Evolutionary conservation across 2,329 filamentous ascomycete genomes (phyloP).

Genomic region (Aspergillus sp.): DNA sequence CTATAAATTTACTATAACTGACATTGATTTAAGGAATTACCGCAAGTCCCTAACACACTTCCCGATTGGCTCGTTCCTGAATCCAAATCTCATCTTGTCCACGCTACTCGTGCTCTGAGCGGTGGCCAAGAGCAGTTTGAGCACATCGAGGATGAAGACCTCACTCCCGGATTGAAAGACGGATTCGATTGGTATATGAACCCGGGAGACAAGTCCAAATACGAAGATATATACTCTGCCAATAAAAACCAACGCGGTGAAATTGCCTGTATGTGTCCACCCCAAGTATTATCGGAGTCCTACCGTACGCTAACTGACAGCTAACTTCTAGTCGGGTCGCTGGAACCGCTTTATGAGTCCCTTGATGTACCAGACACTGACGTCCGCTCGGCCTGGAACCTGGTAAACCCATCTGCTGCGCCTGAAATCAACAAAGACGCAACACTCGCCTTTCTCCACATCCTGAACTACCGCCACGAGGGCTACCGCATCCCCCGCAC

Average conservation of each 20-base stretch:
- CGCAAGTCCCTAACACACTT: slow-evolving; percentile 78
- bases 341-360: slow-evolving; percentile 78
- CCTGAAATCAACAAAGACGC: slow-evolving; percentile 91
- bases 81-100: slow-evolving; percentile 86
- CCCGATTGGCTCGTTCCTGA: slow-evolving; percentile 98
- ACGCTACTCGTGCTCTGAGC: slow-evolving; percentile 75
- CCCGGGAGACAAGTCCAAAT: slow-evolving; percentile 84
- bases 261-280: slow-evolving; percentile 64
- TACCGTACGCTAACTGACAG: slow-evolving; percentile 6
- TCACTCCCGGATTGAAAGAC: slow-evolving; percentile 82
- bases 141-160: slow-evolving; percentile 73
- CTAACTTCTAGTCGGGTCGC: slow-evolving; percentile 62
- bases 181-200: slow-evolving; percentile 99
- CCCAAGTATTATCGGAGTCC: background rate
- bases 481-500: slow-evolving; percentile 90
- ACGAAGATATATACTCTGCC: slow-evolving; percentile 95
- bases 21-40: slow-evolving; percentile 65
- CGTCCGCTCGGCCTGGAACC: slow-evolving; percentile 90
- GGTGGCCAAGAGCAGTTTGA: slow-evolving; percentile 82
- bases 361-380: slow-evolving; percentile 70
- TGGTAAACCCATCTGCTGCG: slow-evolving; percentile 86
- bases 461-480: slow-evolving; percentile 93
- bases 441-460: slow-evolving; percentile 89
- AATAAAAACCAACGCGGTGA: slow-evolving; percentile 86
- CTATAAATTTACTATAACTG: slow-evolving; percentile 1